phyloP scores from a whole-genome alignment of 441 rosid species.

The Breynia disticha region DNA sequence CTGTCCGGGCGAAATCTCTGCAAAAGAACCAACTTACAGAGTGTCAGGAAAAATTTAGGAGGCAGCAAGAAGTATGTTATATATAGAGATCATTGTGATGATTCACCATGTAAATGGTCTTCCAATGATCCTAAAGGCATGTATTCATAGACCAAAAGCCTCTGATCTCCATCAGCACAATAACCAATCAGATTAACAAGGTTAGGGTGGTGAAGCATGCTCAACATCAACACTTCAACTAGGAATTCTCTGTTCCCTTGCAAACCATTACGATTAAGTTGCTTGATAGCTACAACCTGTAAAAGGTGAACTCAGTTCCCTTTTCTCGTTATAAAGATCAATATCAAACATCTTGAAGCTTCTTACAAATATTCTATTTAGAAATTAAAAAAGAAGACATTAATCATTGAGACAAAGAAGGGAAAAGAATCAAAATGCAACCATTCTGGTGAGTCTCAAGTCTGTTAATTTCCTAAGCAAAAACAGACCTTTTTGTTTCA shows the following conservation, averaged over 20 bases:
- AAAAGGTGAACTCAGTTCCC: constrained; percentile 6
- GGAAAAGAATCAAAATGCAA: no score
- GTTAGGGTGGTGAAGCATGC: constrained; percentile 72
- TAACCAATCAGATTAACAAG: constrained; percentile 79
- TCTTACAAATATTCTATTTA: no score
- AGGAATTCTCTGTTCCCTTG: constrained; percentile 90
- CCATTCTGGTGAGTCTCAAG: no score
- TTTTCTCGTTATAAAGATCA: no score
- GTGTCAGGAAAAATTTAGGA: not conserved
- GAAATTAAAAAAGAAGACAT: no score
- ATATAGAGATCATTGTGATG: not conserved
- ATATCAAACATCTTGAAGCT: no score
- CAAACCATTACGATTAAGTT: constrained; percentile 70
- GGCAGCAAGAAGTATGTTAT: not conserved
- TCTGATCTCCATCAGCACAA: constrained; percentile 86
- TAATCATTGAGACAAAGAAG: no score
- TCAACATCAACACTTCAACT: constrained; percentile 71
- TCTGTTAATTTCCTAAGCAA: no score
- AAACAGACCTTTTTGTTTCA: no score
- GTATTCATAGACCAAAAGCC: constrained; percentile 80
- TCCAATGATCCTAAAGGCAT: constrained; percentile 84
- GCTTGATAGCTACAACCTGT: constrained; percentile 85
- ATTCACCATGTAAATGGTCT: constrained; percentile 66
- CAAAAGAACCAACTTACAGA: constrained; percentile 4
- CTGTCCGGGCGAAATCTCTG: constrained; percentile 64